These are phyloP conservation scores for Colletotrichum theobromicola DNA, from an alignment of 2,329 filamentous ascomycete genomes.

Conservation along the genomic window DNA sequence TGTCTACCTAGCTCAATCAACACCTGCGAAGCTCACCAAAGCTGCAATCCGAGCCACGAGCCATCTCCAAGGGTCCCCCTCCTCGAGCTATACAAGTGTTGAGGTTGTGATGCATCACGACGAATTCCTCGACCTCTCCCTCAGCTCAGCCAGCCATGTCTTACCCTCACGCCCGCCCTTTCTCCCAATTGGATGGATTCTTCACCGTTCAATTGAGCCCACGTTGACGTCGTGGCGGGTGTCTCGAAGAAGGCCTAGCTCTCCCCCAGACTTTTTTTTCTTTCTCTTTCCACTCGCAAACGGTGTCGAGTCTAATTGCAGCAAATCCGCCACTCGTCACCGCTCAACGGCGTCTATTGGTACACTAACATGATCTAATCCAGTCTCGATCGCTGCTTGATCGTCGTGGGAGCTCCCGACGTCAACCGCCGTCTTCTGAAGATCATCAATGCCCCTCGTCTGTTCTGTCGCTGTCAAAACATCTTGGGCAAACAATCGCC, in stretches of 20 bases:
- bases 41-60: neutral
- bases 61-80: neutral
- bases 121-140: neutral
- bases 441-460: neutral
- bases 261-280: neutral
- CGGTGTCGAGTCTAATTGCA: neutral
- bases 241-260: neutral
- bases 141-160: neutral
- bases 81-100: neutral
- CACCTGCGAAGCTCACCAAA: neutral
- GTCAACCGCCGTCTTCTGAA: neutral
- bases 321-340: constrained; percentile 5
- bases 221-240: neutral
- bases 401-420: neutral
- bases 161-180: neutral
- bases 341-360: neutral
- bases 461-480: neutral
- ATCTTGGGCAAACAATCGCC: neutral
- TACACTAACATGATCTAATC: neutral
- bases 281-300: neutral
- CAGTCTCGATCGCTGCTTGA: neutral
- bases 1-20: no score
- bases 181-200: neutral
- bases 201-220: neutral
- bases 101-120: neutral